Conservation (phyloP, 495 filamentous ascomycete species). For the Hypoxylon rickii region DNA sequence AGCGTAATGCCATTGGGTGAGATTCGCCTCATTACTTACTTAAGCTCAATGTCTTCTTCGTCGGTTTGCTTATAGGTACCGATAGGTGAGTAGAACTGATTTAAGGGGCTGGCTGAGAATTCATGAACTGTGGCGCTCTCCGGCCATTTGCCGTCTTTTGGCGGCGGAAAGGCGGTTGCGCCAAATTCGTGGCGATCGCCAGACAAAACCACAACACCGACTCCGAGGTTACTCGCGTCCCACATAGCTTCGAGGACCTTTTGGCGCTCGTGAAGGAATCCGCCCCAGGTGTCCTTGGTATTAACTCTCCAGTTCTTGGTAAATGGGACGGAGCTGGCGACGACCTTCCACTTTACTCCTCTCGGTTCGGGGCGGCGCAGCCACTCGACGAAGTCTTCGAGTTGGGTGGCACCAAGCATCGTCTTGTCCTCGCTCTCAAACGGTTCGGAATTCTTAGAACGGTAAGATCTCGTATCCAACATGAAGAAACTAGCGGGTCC, state of each 20-base stretch:
- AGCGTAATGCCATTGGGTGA: background rate
- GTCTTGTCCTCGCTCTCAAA: slow-evolving; percentile 66
- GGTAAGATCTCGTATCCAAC: slow-evolving; percentile 88
- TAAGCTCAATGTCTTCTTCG: slow-evolving; percentile 75
- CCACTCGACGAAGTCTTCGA: slow-evolving; percentile 77
- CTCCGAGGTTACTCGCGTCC: slow-evolving; percentile 70
- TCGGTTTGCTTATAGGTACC: slow-evolving; percentile 80
- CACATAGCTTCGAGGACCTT: slow-evolving; percentile 89
- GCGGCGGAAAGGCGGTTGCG: slow-evolving; percentile 84
- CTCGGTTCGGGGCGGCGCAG: slow-evolving; percentile 67
- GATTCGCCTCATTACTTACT: slow-evolving; percentile 53
- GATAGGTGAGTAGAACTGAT: slow-evolving; percentile 90
- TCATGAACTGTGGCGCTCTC: slow-evolving; percentile 72
- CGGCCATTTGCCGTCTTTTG: slow-evolving; percentile 59
- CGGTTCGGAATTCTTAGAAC: slow-evolving; percentile 60
- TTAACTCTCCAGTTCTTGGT: slow-evolving; percentile 95
- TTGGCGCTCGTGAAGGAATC: slow-evolving; percentile 78
- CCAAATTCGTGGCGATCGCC: slow-evolving; percentile 96
- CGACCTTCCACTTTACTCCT: slow-evolving; percentile 90
- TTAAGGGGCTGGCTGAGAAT: slow-evolving; percentile 86
- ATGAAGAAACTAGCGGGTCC: slow-evolving; percentile 94
- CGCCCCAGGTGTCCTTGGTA: slow-evolving; percentile 87
- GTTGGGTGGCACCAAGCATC: slow-evolving; percentile 83
- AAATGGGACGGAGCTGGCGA: slow-evolving; percentile 87
- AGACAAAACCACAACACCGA: slow-evolving; percentile 81